Evolutionary conservation across 345 rosid species (phyloP), one percentile per base, ranked within the genome.

Genomic region (Gossypium anomalum): DNA sequence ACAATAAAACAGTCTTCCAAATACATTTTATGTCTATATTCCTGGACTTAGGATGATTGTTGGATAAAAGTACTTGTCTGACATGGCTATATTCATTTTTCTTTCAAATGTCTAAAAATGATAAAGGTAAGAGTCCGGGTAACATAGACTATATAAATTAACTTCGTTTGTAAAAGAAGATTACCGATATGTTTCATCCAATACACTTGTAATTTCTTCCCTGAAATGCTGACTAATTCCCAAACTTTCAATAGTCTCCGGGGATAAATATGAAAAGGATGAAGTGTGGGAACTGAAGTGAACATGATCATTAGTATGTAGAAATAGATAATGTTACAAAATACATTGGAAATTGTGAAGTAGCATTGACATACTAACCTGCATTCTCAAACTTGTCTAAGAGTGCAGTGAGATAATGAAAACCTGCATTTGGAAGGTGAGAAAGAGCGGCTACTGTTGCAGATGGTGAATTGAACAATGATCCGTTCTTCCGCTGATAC

Each of bases 391-490:
- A 90, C 78, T 88, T 92, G 79, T 84, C 82, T 48, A 94, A 43
- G 78, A 86, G 80, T 8, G 82, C 78, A 11, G 38, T 74, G 71
- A 94, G 93, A 66, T 94, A 94, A 38, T 44, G 78, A 71, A 92
- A 88, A 3, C 79, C 81, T 63, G 81, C 81, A 76, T 90, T 83
- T 27, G 81, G 82, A 70, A 85, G 80, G 73, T 83, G 87, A 52
- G 76, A 76, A 79, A 85, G 79, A 61, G 94, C 93, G 62, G 91
- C 92, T 48, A 97, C 98, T 63, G 98, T 89, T 78, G 97, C 67
- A n/a, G 98, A 87, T 67, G 98, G 98, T 72, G 97, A 94, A 81
- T 94, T 84, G 71, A 87, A 94, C 76, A 94, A 64, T 2, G 94
- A 94, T 0, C 98, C 97, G n/a, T 92, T 86, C 80, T 80, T 86